phyloP scores from a whole-genome alignment of 1,284 basidiomycete genomes.

The Chalciporus sp. region DNA sequence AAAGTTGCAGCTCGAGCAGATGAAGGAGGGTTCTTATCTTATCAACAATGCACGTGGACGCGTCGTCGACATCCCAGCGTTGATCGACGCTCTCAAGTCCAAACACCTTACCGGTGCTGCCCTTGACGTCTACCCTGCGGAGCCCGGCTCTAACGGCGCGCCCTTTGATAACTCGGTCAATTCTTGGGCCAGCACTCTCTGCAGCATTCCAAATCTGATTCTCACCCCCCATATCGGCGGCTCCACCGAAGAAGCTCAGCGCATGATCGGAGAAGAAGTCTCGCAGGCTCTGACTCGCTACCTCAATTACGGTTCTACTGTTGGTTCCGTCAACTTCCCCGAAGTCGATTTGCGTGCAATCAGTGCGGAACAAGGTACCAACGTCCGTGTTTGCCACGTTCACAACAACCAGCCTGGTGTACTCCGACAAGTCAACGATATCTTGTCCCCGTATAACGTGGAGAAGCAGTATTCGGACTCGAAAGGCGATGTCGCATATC shows the following conservation, averaged over 20 bases:
- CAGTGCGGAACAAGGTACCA: slow-evolving; percentile 78
- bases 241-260: slow-evolving; percentile 98
- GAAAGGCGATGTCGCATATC: slow-evolving; percentile 92
- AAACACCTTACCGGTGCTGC: slow-evolving; percentile 93
- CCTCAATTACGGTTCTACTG: slow-evolving; percentile 88
- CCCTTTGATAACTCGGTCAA: slow-evolving; percentile 87
- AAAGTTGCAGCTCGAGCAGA: slow-evolving; percentile 73
- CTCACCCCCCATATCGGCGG: slow-evolving; percentile 99
- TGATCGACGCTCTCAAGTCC: slow-evolving; percentile 81
- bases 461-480: slow-evolving; percentile 99
- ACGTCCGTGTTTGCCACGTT: slow-evolving; percentile 93
- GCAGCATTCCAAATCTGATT: slow-evolving; percentile 84
- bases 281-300: slow-evolving; percentile 85
- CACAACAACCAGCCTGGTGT: slow-evolving; percentile 99
- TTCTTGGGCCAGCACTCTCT: slow-evolving; percentile 75
- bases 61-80: slow-evolving; percentile 93
- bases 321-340: slow-evolving; percentile 98
- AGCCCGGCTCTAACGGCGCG: slow-evolving; percentile 90
- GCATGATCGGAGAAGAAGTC: slow-evolving; percentile 97
- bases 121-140: slow-evolving; percentile 93
- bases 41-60: slow-evolving; percentile 98
- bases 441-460: slow-evolving; percentile 93
- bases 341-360: slow-evolving; percentile 97
- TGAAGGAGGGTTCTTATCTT: slow-evolving; percentile 96
- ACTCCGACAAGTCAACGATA: slow-evolving; percentile 93